Conservation (phyloP, 2,329 filamentous ascomycete genomes). For the Talaromyces sp. region DNA sequence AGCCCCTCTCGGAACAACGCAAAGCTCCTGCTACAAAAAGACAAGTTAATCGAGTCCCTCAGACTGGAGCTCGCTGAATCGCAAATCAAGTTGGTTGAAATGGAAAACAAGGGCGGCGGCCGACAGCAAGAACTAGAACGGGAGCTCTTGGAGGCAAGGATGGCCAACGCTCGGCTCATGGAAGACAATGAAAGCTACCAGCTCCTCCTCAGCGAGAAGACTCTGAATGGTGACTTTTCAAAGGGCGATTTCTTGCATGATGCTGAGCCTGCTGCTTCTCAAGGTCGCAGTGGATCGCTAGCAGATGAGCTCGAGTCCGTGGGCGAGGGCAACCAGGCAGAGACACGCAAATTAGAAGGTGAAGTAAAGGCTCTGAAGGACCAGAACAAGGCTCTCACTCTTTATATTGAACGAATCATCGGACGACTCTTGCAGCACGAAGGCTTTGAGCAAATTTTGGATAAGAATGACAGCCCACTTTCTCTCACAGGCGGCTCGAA, state of each 20-base stretch:
- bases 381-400: conserved; percentile 91
- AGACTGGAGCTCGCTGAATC: conserved; percentile 88
- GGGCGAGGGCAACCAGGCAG: conserved; percentile 56
- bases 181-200: conserved; percentile 99
- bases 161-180: conserved; percentile 93
- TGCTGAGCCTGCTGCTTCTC: conserved; percentile 44
- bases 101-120: conserved; percentile 87
- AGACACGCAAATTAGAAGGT: conserved; percentile 63
- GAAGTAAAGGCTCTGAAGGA: conserved; percentile 79
- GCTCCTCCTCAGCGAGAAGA: conserved; percentile 88
- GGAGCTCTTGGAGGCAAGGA: conserved; percentile 81
- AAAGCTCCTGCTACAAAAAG: conserved; percentile 87
- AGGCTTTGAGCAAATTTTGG: conserved; percentile 89
- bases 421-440: conserved; percentile 89
- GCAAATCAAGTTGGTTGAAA: conserved; percentile 90
- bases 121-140: conserved; percentile 86
- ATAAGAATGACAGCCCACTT: conserved; percentile 59
- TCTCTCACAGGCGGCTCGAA: conserved; percentile 36
- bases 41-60: conserved; percentile 90
- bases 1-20: conserved; percentile 88
- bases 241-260: conserved; percentile 72
- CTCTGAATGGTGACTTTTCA: conserved; percentile 86
- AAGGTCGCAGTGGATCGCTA: conserved; percentile 49
- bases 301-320: conserved; percentile 83
- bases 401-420: conserved; percentile 99